Evolutionary conservation across 148 eudicot genomes (phyloP).

Genomic region (Cornus controversa): DNA sequence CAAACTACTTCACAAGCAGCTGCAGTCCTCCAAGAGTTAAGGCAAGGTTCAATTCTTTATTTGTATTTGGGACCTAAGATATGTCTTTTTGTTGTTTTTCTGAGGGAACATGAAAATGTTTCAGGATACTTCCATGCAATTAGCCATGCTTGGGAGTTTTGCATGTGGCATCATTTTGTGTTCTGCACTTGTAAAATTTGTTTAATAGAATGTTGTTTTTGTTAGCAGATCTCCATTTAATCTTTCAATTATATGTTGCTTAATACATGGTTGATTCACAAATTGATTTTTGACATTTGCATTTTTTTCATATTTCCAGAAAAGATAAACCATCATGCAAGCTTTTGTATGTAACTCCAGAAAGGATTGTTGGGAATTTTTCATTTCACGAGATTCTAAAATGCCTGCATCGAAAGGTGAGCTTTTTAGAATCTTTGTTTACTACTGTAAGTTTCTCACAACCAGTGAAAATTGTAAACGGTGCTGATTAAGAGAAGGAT

Average conservation of each 20-base stretch:
- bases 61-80: background rate
- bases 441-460: background rate
- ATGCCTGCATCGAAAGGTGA: conserved; percentile 69
- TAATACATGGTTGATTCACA: background rate
- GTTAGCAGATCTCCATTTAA: background rate
- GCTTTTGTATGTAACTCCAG: conserved; percentile 98
- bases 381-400: conserved; percentile 67
- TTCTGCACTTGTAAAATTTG: background rate
- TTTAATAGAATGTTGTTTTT: background rate
- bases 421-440: conserved; percentile 14
- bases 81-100: background rate
- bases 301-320: conserved; percentile 39
- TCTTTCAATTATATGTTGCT: background rate
- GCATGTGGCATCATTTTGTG: background rate
- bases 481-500: conserved; percentile 15
- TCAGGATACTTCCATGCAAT: background rate
- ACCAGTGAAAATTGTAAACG: background rate
- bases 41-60: conserved; percentile 38
- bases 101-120: background rate
- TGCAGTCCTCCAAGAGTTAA: conserved; percentile 81
- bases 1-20: conserved; percentile 84
- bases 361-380: conserved; percentile 84
- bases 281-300: background rate
- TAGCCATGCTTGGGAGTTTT: background rate
- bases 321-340: conserved; percentile 92